These are phyloP conservation scores for Neurospora sp. DNA, from an alignment of 495 filamentous ascomycete genomes.

Conservation along the genomic window DNA sequence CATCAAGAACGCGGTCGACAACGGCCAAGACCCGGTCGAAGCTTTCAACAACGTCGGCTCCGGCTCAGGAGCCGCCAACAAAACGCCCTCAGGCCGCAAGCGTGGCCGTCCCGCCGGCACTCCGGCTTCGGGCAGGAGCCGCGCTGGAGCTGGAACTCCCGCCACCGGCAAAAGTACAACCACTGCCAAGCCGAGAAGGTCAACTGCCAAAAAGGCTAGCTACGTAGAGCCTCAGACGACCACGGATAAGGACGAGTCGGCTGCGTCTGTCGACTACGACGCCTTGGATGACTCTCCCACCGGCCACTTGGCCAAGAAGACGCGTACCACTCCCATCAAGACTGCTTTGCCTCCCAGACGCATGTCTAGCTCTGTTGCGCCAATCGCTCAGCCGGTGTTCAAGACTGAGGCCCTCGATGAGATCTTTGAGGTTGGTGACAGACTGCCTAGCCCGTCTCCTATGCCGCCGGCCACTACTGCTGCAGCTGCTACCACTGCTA, in stretches of 20 bases:
- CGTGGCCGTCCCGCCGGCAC: background rate
- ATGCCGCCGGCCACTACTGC: background rate
- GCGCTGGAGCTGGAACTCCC: background rate
- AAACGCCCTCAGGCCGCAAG: background rate
- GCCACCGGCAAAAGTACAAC: slow-evolving; percentile 4
- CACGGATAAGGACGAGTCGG: background rate
- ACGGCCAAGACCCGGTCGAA: slow-evolving; percentile 17
- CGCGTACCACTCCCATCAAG: background rate
- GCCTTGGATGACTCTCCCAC: slow-evolving; percentile 17
- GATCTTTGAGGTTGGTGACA: background rate
- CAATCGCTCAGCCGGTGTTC: background rate
- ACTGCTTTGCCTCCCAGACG: background rate
- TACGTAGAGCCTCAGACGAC: slow-evolving; percentile 4
- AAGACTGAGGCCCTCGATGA: background rate
- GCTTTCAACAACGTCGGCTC: slow-evolving; percentile 7
- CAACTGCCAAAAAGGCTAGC: slow-evolving; percentile 12
- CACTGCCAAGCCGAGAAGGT: background rate
- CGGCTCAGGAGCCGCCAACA: background rate
- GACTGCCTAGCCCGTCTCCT: background rate
- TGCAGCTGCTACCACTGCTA: background rate
- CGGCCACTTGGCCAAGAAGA: slow-evolving; percentile 10
- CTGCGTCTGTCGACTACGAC: slow-evolving; percentile 6
- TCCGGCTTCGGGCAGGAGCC: background rate
- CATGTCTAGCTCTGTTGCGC: background rate
- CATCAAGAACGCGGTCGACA: slow-evolving; percentile 25